Percentiles rank a stretch among this genome's conserved stretches.
Evolutionary conservation across 495 filamentous ascomycete genomes (phyloP).

Genomic region (Aspergillus egyptiacus): DNA sequence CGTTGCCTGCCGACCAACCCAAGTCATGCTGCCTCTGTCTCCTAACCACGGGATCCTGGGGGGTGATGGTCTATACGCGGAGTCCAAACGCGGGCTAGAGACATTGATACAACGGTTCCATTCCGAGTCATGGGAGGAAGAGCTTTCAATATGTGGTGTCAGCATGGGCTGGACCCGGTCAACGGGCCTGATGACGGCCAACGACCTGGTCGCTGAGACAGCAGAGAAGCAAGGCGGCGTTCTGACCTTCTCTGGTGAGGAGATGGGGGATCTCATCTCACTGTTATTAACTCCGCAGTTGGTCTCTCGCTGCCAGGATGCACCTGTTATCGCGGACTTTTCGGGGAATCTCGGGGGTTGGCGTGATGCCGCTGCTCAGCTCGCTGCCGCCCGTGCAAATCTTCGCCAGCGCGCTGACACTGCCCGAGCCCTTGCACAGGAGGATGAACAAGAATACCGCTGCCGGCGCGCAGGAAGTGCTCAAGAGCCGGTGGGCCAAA

Average conservation of each 20-base stretch:
- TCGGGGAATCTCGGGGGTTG: slow-evolving; percentile 66
- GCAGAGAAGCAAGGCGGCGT: slow-evolving; percentile 83
- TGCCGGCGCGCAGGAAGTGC: not conserved
- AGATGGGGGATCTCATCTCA: slow-evolving; percentile 97
- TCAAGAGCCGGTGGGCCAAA: not conserved
- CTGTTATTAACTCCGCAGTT: slow-evolving; percentile 87
- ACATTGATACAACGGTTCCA: slow-evolving; percentile 96
- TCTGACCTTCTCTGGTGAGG: slow-evolving; percentile 93
- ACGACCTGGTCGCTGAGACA: slow-evolving; percentile 92
- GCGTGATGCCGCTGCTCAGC: not conserved
- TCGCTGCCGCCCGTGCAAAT: not conserved
- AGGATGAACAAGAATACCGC: not conserved
- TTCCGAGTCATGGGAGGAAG: slow-evolving; percentile 91
- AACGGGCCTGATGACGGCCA: slow-evolving; percentile 91
- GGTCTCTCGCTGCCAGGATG: slow-evolving; percentile 84
- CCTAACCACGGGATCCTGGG: slow-evolving; percentile 97
- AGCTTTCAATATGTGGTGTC: slow-evolving; percentile 94
- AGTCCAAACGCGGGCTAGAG: slow-evolving; percentile 92
- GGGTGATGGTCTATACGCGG: slow-evolving; percentile 95
- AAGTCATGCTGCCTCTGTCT: slow-evolving; percentile 88
- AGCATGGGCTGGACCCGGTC: slow-evolving; percentile 98
- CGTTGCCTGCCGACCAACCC: slow-evolving; percentile 86
- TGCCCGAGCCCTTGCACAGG: not conserved
- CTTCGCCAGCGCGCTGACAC: not conserved
- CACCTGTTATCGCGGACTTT: slow-evolving; percentile 90